These are phyloP conservation scores for Carex sylvatica DNA, from an alignment of 202 grass and related monocot species.

Conservation along the genomic window DNA sequence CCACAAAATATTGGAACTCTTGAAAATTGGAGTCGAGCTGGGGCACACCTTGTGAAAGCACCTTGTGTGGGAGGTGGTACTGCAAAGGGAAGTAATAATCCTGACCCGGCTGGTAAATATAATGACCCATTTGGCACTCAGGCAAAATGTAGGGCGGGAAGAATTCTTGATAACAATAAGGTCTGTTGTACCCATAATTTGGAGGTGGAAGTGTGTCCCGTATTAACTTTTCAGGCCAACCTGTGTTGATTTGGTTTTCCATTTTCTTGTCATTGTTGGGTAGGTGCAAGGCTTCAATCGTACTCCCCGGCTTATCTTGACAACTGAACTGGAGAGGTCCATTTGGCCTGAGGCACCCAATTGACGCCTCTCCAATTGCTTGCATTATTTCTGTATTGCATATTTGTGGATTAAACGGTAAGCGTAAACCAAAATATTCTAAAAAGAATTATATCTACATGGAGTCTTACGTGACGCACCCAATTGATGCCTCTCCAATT, in stretches of 20 bases:
- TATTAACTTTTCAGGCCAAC: slow-evolving; percentile 36
- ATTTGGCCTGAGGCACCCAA: slow-evolving; percentile 58
- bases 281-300: slow-evolving; percentile 41
- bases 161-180: slow-evolving; percentile 58
- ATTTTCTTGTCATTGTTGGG: slow-evolving; percentile 35
- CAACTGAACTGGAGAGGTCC: slow-evolving; percentile 36
- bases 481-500: slow-evolving; percentile 56
- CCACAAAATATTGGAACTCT: slow-evolving; percentile 99
- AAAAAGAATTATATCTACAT: not conserved
- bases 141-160: slow-evolving; percentile 58
- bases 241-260: slow-evolving; percentile 43
- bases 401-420: slow-evolving; percentile 8
- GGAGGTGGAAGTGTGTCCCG: slow-evolving; percentile 46
- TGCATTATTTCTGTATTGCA: slow-evolving; percentile 79
- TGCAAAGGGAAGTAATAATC: slow-evolving; percentile 54
- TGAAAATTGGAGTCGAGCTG: slow-evolving; percentile 66
- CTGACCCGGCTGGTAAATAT: slow-evolving; percentile 63
- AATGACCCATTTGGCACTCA: slow-evolving; percentile 54
- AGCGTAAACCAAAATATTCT: not conserved
- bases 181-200: slow-evolving; percentile 54
- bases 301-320: slow-evolving; percentile 49
- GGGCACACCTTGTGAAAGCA: slow-evolving; percentile 63
- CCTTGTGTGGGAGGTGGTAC: slow-evolving; percentile 54
- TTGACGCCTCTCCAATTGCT: slow-evolving; percentile 58
- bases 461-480: slow-evolving; percentile 36